Base-by-base conservation (phyloP, 1,139 yeast species). In the Zygotorulaspora mrakii region DNA sequence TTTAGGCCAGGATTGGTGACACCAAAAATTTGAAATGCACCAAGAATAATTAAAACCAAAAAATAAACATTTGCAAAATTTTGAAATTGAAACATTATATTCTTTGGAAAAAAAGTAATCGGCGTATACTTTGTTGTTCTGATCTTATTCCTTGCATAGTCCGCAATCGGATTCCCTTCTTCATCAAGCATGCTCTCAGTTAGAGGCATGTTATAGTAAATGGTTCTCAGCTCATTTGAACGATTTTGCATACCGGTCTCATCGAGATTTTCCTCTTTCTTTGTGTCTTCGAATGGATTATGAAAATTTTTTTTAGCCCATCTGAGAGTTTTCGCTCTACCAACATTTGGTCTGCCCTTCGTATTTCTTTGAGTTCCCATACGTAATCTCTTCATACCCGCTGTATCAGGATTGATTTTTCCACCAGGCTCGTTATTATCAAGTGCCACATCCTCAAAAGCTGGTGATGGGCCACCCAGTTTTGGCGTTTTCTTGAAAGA, bases 71-170 rank as follows among this genome's bases (percentile, higher is more conserved):
- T 91, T 39, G 98, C 98, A 50, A 89, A 79, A 61, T 89, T 91
- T 46, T 77, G 79, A 63, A 91, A 89, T 66, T 91, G 97, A 50
- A 72, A 73, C 42, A 70, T 61, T 33, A 91, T 63, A 62, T 91
- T 89, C 64, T 87, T 88, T 10, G 97, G 97, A 32, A 91, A 58
- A 55, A 91, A 91, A 4, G 94, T 70, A 36, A 91, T 59, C 4
- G 96, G 96, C 7, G 97, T 89, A 64, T 91, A 91, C 65, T 88
- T 89, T 3, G 98, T 88, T 1, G 98, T 89, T 68, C 96, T 81
- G 54, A 91, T 87, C 64, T 91, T 91, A 68, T 91, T 91, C 60
- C 95, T 74, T 2, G 94, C 80, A 60, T 82, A 91, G 10, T 57
- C 50, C 8, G 65, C 56, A 4, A 68, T 53, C 1, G 94, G 94